Base-by-base conservation (phyloP, 805 yeast genomes). In the Saccharomyces cerevisiae region DNA sequence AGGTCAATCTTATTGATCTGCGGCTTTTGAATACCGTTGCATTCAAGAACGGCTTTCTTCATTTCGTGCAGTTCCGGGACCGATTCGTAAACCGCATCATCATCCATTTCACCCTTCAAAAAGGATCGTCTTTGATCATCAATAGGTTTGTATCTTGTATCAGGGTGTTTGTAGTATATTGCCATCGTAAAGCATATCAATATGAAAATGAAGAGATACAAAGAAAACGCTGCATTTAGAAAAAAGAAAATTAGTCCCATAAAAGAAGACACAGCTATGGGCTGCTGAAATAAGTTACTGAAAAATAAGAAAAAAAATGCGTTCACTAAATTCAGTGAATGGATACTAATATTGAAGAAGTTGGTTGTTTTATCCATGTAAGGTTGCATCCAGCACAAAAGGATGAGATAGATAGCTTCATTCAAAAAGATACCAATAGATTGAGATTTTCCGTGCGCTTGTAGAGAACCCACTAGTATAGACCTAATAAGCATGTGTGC, bases 51-150 rank as follows among this genome's bases (percentile, higher is more conserved):
- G 17, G 70, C 68, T 55, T 67, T 69, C 50, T 72, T 66, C 55
- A 70, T 58, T 48, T 70, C 73, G 43, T 68, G 67, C 49, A 70
- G 54, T 53, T 69, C 73, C 13, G 64, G 63, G 41, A 65, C 70
- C 29, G 65, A 61, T 48, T 65, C 62, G 30, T 58, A 56, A 29
- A 60, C 60, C 4, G 47, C 69, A 22, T 54, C 69, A 30, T 43
- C 68, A 50, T 59, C 70, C 36, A 70, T 70, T 53, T 75, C 82
- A 54, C 76, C 75, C 63, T 84, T 78, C 58, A 91, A 90, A 67
- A 94, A 87, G 70, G 92, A 94, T 21, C 97, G 87, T 51, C 87
- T 92, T 68, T 99, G 82, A 68, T 94, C 99, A 70, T 94, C 99
- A 63, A 36, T 36, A 57, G 97, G 98, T 74, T 89, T 91, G 74